Evolutionary conservation across 2,329 filamentous ascomycete genomes (phyloP).

Genomic region (Scedosporium apiospermum): DNA sequence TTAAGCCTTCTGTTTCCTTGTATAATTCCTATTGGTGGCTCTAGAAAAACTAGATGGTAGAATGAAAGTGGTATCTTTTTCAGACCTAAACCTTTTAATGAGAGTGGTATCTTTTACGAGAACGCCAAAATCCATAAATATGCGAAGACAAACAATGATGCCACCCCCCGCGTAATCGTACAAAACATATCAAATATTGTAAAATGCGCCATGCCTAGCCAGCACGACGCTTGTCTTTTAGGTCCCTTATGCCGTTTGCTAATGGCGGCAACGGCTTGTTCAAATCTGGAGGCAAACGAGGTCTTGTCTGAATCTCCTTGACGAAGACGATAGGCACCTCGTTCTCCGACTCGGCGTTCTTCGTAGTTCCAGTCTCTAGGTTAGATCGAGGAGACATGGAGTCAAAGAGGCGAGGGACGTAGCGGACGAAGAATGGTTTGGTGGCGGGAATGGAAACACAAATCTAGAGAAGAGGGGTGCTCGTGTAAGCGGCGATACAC

Average conservation of each 20-base stretch:
- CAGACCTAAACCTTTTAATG: neutral
- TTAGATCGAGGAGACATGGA: neutral
- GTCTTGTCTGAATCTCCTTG: neutral
- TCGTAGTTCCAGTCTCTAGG: neutral
- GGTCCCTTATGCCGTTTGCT: neutral
- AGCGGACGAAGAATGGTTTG: constrained; percentile 31
- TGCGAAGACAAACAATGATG: neutral
- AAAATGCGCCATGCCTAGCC: too few relatives aligned
- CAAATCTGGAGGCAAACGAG: constrained; percentile 8
- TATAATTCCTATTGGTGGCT: neutral
- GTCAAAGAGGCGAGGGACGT: constrained; percentile 21
- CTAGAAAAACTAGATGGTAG: neutral
- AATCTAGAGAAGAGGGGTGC: constrained; percentile 13
- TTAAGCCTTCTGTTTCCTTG: neutral
- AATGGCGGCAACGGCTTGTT: constrained; percentile 21
- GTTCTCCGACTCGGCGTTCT: neutral
- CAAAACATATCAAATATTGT: too few relatives aligned
- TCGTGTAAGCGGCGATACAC: neutral
- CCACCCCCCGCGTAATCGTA: neutral
- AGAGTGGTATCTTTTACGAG: neutral
- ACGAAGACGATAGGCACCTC: neutral
- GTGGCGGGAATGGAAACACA: constrained; percentile 34
- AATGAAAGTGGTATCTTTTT: neutral
- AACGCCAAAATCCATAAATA: neutral
- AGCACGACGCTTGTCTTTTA: neutral